Base-by-base conservation (phyloP, 352 stramenopile genomes). In the Phytophthora pini region DNA sequence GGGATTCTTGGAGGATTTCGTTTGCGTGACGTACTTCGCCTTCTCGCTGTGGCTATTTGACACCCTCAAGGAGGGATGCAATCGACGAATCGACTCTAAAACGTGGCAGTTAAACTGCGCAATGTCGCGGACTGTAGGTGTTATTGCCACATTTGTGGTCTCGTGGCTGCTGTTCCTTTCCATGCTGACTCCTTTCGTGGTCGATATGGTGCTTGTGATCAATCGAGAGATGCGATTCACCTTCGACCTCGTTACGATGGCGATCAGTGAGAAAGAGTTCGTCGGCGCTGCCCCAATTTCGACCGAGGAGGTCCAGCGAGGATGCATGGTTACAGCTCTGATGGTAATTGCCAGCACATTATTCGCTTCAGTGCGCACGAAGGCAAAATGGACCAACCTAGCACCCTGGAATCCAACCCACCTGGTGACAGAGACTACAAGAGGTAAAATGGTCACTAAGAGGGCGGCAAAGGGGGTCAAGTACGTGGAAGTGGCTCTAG, bases 151-250 rank as follows among this genome's bases (percentile, higher is more conserved):
- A 3, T 68, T 68, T 62, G 17, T 26, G 9, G 43, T 62, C 7
- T 68, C 60, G 15, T 68, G 60, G 60, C 9, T 60, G 15, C 52
- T 84, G 4, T 77, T 78, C 45, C 52, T 68, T 2, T 13, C 48
- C 3, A 61, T 54, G 22, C 43, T 81, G 13, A 34, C 53, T 2
- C 71, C 72, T 24, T 80, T 84, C 49, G 40, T 59, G 3, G 58
- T 62, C 7, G 76, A 83, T 50, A 50, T 72, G 53, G 29, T 82
- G 45, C 55, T 83, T 13, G 43, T 87, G 29, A 60, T 64, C 7
- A 72, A 72, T 2, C 73, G 72, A 1, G 43, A 78, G 13, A 71
- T 74, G 52, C 76, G 78, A 27, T 77, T 84, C 56, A 80, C 72
- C 31, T 71, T 78, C 13, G 67, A 80, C 39, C 73, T 70, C 6